Evolutionary conservation across 2,329 filamentous ascomycete genomes (phyloP).

Genomic region (Orbilia ellipsospora): DNA sequence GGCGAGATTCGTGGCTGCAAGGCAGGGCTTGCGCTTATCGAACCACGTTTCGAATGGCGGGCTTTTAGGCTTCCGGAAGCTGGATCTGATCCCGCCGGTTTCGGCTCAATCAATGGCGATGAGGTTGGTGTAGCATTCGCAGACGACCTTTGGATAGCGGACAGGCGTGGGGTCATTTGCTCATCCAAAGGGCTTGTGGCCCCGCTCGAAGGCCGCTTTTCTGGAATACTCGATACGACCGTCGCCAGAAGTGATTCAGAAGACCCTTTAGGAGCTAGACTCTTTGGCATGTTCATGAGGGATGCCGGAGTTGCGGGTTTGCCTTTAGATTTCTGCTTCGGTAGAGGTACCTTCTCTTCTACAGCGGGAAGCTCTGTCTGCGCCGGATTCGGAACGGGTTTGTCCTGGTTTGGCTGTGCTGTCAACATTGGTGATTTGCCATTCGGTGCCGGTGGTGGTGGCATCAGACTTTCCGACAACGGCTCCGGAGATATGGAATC

Average conservation of each 20-base stretch:
- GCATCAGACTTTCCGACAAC: constrained; percentile 59
- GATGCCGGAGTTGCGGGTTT: constrained; percentile 86
- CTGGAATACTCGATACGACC: constrained; percentile 30
- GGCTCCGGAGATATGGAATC: constrained; percentile 60
- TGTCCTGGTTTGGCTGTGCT: constrained; percentile 73
- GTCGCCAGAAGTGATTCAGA: constrained; percentile 23
- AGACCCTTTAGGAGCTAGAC: constrained; percentile 47
- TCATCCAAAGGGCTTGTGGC: constrained; percentile 43
- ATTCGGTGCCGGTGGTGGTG: constrained; percentile 57
- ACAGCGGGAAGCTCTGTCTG: constrained; percentile 58
- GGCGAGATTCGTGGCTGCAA: constrained; percentile 90
- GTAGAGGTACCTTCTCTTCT: constrained; percentile 62
- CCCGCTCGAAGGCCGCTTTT: constrained; percentile 32
- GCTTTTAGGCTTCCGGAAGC: constrained; percentile 45
- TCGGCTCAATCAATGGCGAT: constrained; percentile 54
- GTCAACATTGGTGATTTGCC: constrained; percentile 45
- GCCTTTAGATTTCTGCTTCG: constrained; percentile 59
- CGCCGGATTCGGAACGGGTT: constrained; percentile 68
- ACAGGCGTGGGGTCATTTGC: constrained; percentile 50
- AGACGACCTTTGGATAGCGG: constrained; percentile 42
- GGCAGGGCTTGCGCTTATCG: constrained; percentile 67
- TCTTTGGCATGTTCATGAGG: constrained; percentile 77
- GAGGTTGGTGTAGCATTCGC: constrained; percentile 45
- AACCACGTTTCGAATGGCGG: constrained; percentile 49
- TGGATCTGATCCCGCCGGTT: constrained; percentile 46